Evolutionary conservation across 2,329 filamentous ascomycete genomes (phyloP).

Genomic region (Microdochium trichocladiopsis): DNA sequence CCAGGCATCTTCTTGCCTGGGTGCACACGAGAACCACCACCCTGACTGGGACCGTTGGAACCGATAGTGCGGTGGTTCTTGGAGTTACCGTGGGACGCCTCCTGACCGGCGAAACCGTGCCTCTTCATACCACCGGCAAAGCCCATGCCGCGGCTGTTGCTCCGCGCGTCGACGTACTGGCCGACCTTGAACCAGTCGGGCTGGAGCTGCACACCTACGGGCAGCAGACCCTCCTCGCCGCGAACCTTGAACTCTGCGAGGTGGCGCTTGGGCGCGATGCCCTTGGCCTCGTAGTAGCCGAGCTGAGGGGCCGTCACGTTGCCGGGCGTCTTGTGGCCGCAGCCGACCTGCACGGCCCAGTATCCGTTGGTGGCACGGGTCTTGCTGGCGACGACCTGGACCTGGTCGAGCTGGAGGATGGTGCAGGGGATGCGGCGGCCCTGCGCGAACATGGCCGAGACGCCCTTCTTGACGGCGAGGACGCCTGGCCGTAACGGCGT

Average conservation of each 20-base stretch:
- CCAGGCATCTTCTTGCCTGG: constrained; percentile 98
- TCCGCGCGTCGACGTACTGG: constrained; percentile 82
- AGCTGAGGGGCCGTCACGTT: constrained; percentile 79
- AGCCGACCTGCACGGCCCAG: constrained; percentile 86
- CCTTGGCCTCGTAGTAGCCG: constrained; percentile 80
- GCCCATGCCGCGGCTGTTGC: constrained; percentile 77
- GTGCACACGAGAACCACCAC: constrained; percentile 82
- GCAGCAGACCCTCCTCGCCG: constrained; percentile 62
- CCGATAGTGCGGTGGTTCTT: constrained; percentile 90
- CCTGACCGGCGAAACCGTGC: constrained; percentile 83
- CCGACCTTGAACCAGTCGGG: constrained; percentile 91
- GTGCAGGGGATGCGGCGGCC: constrained; percentile 79
- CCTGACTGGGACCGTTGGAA: constrained; percentile 83
- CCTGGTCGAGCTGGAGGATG: constrained; percentile 85
- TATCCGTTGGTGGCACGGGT: constrained; percentile 77
- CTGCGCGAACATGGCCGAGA: constrained; percentile 83
- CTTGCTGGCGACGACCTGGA: constrained; percentile 85
- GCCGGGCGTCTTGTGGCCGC: constrained; percentile 63
- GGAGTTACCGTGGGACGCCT: constrained; percentile 90
- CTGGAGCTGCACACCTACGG: constrained; percentile 66
- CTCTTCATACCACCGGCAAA: constrained; percentile 98
- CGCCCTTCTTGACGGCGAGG: constrained; percentile 86
- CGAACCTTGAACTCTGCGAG: constrained; percentile 84
- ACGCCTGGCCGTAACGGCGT: constrained; percentile 69
- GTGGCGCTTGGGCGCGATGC: constrained; percentile 75